Percentiles rank a stretch among this genome's conserved stretches.
Conservation (phyloP, 2,329 filamentous ascomycete genomes). For the Alternaria sp. region DNA sequence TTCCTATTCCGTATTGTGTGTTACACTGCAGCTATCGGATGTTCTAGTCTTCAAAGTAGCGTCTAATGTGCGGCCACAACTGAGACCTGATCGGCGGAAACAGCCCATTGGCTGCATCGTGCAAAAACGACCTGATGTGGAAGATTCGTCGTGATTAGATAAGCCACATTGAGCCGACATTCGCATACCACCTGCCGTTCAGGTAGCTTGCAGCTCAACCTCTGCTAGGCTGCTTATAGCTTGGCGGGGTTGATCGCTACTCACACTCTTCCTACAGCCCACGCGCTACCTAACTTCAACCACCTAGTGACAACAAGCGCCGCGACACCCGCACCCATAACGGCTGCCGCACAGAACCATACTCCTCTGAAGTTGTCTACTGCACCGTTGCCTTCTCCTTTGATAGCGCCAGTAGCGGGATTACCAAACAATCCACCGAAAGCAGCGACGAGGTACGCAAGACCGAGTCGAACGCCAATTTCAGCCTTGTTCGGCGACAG, state of each 20-base stretch:
- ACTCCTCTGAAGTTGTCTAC: constrained; percentile 33
- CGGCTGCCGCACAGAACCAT: constrained; percentile 51
- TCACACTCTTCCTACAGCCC: constrained; percentile 8
- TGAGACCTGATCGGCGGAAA: neutral
- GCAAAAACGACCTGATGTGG: neutral
- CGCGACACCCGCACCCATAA: constrained; percentile 25
- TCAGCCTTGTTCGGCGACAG: constrained; percentile 49
- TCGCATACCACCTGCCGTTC: neutral
- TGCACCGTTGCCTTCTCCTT: constrained; percentile 49
- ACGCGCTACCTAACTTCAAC: constrained; percentile 25
- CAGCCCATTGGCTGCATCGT: neutral
- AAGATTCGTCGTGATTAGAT: neutral
- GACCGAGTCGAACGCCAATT: constrained; percentile 60
- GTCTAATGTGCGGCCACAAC: neutral
- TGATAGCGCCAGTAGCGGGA: constrained; percentile 62
- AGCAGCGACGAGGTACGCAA: constrained; percentile 59
- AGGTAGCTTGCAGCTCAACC: neutral
- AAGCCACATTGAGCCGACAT: neutral
- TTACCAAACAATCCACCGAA: constrained; percentile 63
- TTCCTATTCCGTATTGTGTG: neutral
- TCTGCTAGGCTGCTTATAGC: neutral
- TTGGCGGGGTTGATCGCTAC: neutral
- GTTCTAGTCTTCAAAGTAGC: neutral
- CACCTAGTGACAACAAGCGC: constrained; percentile 25
- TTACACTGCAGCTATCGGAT: neutral